Evolutionary conservation across 768 basidiomycete genomes (phyloP).

Genomic region (Lactarius evosmus): DNA sequence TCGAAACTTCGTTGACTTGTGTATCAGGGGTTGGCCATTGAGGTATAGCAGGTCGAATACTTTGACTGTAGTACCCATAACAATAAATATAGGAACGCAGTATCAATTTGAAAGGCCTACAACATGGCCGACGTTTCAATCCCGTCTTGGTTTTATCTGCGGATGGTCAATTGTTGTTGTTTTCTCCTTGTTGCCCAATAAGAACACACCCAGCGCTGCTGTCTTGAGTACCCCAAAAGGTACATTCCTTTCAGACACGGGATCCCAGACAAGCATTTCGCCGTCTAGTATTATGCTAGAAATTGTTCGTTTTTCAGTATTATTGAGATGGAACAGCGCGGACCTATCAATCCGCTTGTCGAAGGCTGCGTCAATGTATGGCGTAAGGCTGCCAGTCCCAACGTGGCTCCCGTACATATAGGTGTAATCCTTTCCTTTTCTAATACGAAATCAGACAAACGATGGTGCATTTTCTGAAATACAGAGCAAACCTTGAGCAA

Average conservation of each 20-base stretch:
- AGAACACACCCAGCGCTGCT: conserved; percentile 67
- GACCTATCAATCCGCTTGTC: conserved; percentile 77
- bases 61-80: conserved; percentile 62
- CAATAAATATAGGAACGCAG: neutral
- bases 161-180: neutral
- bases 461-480: neutral
- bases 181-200: conserved; percentile 2
- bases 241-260: conserved; percentile 77
- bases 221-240: conserved; percentile 95
- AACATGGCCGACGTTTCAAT: conserved; percentile 82
- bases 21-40: conserved; percentile 75
- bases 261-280: conserved; percentile 99
- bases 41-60: conserved; percentile 92
- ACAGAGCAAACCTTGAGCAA: conserved; percentile 67
- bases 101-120: conserved; percentile 45
- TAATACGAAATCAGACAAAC: conserved; percentile 33
- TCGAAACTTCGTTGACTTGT: conserved; percentile 67
- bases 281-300: conserved; percentile 89
- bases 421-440: conserved; percentile 89
- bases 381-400: conserved; percentile 84
- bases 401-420: conserved; percentile 87
- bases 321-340: conserved; percentile 32
- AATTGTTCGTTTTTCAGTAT: neutral
- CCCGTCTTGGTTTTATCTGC: conserved; percentile 70
- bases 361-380: conserved; percentile 75